Evolutionary conservation across 2,329 filamentous ascomycete species (phyloP).

Genomic region (Orbilia ellipsospora): DNA sequence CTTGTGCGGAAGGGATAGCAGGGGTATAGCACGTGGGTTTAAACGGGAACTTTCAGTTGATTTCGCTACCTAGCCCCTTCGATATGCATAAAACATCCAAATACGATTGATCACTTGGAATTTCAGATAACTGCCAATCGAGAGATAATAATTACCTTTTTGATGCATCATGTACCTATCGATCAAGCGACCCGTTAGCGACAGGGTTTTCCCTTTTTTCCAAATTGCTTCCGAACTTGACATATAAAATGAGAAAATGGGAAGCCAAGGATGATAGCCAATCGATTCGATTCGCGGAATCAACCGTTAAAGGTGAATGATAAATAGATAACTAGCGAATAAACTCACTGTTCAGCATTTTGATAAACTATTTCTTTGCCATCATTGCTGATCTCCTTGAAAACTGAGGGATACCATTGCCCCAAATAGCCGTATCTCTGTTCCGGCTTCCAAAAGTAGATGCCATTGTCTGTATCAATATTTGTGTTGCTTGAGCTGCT

Average conservation of each 20-base stretch:
- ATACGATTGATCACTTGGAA: no score
- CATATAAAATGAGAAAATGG: slow-evolving; percentile 52
- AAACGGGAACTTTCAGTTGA: slow-evolving; percentile 1
- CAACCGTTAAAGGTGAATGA: slow-evolving; percentile 14
- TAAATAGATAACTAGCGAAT: not conserved
- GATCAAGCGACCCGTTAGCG: slow-evolving; percentile 20
- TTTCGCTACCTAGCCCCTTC: slow-evolving; percentile 5
- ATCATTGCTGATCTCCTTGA: slow-evolving; percentile 63
- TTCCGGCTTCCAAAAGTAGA: slow-evolving; percentile 67
- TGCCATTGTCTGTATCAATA: slow-evolving; percentile 44
- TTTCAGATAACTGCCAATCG: slow-evolving; percentile 36
- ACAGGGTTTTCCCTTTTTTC: not conserved
- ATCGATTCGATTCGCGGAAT: slow-evolving; percentile 13
- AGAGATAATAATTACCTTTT: slow-evolving; percentile 42
- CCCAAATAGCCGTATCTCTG: slow-evolving; percentile 70
- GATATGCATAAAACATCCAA: not conserved
- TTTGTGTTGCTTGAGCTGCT: slow-evolving; percentile 43
- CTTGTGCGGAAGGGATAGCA: slow-evolving; percentile 1
- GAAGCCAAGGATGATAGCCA: slow-evolving; percentile 5
- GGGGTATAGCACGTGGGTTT: slow-evolving; percentile 21
- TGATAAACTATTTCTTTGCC: slow-evolving; percentile 62
- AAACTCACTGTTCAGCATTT: slow-evolving; percentile 68
- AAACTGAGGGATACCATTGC: slow-evolving; percentile 71
- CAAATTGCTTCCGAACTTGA: slow-evolving; percentile 47
- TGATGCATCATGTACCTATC: slow-evolving; percentile 55